These are phyloP conservation scores for Ilyonectria sp. DNA, from an alignment of 2,329 filamentous ascomycete species.

Conservation along the genomic window DNA sequence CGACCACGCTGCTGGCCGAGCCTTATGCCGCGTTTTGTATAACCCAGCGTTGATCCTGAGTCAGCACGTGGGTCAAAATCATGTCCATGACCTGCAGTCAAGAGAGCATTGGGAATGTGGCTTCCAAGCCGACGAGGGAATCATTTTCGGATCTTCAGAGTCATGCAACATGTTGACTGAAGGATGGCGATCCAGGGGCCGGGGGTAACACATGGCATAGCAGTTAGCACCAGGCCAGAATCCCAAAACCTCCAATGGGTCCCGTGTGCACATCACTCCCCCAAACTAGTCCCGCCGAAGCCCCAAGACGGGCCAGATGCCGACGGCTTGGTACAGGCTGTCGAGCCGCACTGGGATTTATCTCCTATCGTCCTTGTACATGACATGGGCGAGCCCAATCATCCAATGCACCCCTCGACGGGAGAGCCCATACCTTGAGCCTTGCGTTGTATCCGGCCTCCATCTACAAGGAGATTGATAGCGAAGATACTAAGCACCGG, in stretches of 20 bases:
- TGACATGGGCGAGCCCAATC: neutral
- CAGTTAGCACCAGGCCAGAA: conserved; percentile 40
- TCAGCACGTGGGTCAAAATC: conserved; percentile 20
- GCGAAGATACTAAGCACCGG: neutral
- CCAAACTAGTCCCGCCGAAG: conserved; percentile 37
- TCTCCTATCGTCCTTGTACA: conserved; percentile 11
- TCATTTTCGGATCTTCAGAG: conserved; percentile 39
- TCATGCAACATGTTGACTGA: conserved; percentile 31
- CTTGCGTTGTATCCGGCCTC: neutral
- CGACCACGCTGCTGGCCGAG: neutral
- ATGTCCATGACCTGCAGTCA: conserved; percentile 19
- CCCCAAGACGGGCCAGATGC: conserved; percentile 36
- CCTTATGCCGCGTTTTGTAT: conserved; percentile 11
- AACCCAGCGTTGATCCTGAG: conserved; percentile 9
- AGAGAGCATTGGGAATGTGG: conserved; percentile 21
- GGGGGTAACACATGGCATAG: conserved; percentile 45
- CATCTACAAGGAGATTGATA: too few species aligned
- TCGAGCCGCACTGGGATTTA: conserved; percentile 25
- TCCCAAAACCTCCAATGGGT: conserved; percentile 39
- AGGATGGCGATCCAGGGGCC: conserved; percentile 39
- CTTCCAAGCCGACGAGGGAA: conserved; percentile 25
- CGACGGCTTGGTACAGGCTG: conserved; percentile 41
- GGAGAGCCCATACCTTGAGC: neutral
- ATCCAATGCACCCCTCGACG: neutral
- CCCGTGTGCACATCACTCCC: conserved; percentile 41